Base-by-base conservation (phyloP, 1,139 yeast species). In the Suhomyces yuchorum region DNA sequence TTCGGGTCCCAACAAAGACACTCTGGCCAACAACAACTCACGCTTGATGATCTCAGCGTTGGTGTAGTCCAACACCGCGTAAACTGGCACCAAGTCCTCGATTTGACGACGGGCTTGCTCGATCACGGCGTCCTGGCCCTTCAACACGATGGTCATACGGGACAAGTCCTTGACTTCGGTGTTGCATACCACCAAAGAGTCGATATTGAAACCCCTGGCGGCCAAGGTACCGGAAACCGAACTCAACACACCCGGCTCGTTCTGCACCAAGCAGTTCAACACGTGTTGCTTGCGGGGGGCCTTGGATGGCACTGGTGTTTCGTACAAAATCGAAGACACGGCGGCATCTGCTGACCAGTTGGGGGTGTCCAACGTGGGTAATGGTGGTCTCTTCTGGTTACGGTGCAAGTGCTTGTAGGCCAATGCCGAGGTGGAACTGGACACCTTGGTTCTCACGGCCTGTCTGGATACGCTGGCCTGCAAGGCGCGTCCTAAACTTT, bases 81-180 rank as follows among this genome's bases (percentile, higher is more conserved):
- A 93, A 35, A 93, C 98, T 5, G 99, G 99, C 23, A 93, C 99
- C 65, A 93, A 80, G 62, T 93, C 98, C 73, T 93, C 99, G 56
- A 93, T 87, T 70, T 93, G 99, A 67, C 98, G 85, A 67, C 99
- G 83, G n/a, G 98, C 98, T 75, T 93, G 99, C 69, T 93, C 99
- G 59, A 93, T 87, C 50, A 93, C 93, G 23, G 96, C 97, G 62
- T 92, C 97, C 67, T 91, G 96, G 51, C 98, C 99, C 51, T 85
- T 86, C 61, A 93, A 78, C 28, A 90, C 97, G 62, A 93, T 89
- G 11, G 99, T 93, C 99, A 93, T 93, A 67, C 99, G 82, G 32
- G 97, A 88, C 58, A 93, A 79, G 66, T 93, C 97, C 70, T 87
- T 85, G 53, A 93, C 98, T 68, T 93, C 98, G 30, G 99, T 93